phyloP scores from a whole-genome alignment of 108 stramenopile species.

The Cyclostephanos invisitatus region DNA sequence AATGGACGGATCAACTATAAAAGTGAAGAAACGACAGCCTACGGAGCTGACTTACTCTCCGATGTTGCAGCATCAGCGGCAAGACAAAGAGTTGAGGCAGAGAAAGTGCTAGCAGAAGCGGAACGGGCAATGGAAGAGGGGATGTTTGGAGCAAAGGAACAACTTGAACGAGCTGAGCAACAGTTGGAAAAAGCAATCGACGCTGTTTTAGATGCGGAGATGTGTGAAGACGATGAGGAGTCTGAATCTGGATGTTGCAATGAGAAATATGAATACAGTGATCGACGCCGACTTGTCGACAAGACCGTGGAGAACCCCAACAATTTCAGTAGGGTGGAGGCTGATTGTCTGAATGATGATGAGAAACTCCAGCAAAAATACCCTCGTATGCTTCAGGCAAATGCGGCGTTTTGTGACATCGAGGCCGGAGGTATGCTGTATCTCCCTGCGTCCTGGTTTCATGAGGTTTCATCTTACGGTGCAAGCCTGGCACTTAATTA shows the following conservation, averaged over 20 bases:
- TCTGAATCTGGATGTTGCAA: constrained; percentile 19
- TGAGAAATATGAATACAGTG: constrained; percentile 45
- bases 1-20: constrained; percentile 92
- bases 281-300: constrained; percentile 25
- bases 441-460: constrained; percentile 97
- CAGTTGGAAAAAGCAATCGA: constrained; percentile 73
- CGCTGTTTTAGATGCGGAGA: constrained; percentile 70
- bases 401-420: constrained; percentile 53
- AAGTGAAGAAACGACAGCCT: constrained; percentile 47
- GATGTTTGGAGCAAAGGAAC: constrained; percentile 46
- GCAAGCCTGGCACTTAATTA: constrained; percentile 61
- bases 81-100: constrained; percentile 50
- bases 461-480: constrained; percentile 83
- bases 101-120: constrained; percentile 40
- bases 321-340: constrained; percentile 45
- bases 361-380: constrained; percentile 25
- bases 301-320: constrained; percentile 51
- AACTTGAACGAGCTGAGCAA: constrained; percentile 62
- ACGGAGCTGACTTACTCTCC: constrained; percentile 45
- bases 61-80: constrained; percentile 46
- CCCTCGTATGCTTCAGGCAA: constrained; percentile 33
- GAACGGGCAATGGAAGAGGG: constrained; percentile 51
- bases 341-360: constrained; percentile 30
- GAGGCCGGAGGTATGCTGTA: constrained; percentile 87
- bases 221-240: constrained; percentile 48